Evolutionary conservation across 495 filamentous ascomycete species (phyloP), one percentile per base, ranked within the genome.

Genomic region (Penicillium maclennaniae): DNA sequence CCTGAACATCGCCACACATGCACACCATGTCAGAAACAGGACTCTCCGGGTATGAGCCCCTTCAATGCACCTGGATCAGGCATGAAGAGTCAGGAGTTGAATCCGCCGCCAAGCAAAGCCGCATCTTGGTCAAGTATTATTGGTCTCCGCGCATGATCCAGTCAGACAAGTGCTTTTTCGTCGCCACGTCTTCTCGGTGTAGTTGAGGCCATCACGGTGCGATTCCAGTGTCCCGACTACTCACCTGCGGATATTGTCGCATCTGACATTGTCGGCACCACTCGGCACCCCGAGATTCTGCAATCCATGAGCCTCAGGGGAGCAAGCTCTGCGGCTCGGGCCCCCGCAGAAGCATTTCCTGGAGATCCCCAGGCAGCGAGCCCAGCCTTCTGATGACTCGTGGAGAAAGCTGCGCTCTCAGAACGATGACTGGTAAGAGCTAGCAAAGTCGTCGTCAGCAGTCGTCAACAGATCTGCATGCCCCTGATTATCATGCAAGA

Each of bases 391-490:
- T 52, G 44, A 44, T 45, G 52, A 45, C 10, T 55, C 17, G 19
- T 12, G 25, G 23, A n/a, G n/a, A 7, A 25, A 21, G 17, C n/a
- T 19, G 26, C 26, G 19, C 45, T 14, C 51, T 38, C 9, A 47
- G 34, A 20, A 27, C 39, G 20, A 16, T 48, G 43, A 55, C 39
- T 55, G 44, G 42, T 43, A 42, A 47, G 19, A 17, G 51, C 40
- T 38, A 2, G 6, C 19, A 21, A 10, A 43, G 50, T 49, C 40
- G 42, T 47, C 51, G 55, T 58, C 55, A 57, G 54, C 49, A 7
- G 38, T 47, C 54, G 48, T 56, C 54, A 39, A 23, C 55, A n/a
- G 45, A 58, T 50, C 55, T 43, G 27, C 46, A 34, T 49, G 40
- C 55, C 50, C 50, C 55, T 58, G 50, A 54, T 43, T 43, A 44